These are phyloP conservation scores for Cladorrhinum sp. DNA, from an alignment of 2,329 filamentous ascomycete genomes.

Conservation along the genomic window DNA sequence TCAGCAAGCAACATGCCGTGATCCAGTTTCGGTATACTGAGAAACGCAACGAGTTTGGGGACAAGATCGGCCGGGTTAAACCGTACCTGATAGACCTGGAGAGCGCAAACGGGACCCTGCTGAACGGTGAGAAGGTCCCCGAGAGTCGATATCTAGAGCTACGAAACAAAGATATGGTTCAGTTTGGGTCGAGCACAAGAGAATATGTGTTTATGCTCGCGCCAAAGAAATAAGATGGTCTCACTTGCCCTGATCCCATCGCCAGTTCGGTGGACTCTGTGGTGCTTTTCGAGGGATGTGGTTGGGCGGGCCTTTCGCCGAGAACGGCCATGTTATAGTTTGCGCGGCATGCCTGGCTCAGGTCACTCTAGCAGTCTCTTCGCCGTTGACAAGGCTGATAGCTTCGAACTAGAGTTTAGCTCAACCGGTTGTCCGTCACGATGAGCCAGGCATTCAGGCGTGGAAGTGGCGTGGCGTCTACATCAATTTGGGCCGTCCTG, in stretches of 20 bases:
- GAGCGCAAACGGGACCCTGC: conserved; percentile 81
- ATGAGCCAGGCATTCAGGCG: not conserved
- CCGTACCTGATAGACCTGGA: conserved; percentile 93
- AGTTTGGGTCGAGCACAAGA: conserved; percentile 81
- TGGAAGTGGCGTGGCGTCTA: not conserved
- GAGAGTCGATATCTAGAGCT: conserved; percentile 81
- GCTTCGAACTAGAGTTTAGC: conserved; percentile 3
- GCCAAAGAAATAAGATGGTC: conserved; percentile 31
- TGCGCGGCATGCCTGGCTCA: not conserved
- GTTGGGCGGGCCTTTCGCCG: not conserved
- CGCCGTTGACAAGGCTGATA: not conserved
- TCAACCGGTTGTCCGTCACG: conserved; percentile 1
- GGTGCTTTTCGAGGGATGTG: not conserved
- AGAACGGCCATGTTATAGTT: not conserved
- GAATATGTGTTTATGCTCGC: conserved; percentile 95
- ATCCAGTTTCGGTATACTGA: conserved; percentile 87
- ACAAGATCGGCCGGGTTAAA: conserved; percentile 73
- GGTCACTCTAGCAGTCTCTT: not conserved
- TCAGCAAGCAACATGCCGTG: conserved; percentile 93
- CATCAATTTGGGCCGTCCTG: not conserved
- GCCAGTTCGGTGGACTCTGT: no score
- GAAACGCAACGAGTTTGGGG: conserved; percentile 81
- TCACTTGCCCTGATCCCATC: no score
- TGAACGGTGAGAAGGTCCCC: conserved; percentile 75
- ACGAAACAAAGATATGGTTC: conserved; percentile 81